These are phyloP conservation scores for Lepiota venenata DNA, from an alignment of 768 basidiomycete genomes.

Conservation along the genomic window DNA sequence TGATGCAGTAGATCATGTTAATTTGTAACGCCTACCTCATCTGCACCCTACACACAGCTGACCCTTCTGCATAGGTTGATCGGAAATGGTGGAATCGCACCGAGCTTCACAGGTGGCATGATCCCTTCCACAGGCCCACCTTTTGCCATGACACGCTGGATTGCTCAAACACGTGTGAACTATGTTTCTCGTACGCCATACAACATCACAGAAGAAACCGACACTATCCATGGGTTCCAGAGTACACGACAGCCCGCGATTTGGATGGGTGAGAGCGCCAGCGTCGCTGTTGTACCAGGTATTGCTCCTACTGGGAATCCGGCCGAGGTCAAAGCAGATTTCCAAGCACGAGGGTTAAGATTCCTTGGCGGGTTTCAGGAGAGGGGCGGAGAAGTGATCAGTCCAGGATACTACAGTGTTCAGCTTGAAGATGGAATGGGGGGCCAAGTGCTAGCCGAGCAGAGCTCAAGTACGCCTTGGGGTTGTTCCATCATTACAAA, in stretches of 20 bases:
- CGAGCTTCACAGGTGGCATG: slow-evolving; percentile 73
- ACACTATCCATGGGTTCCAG: slow-evolving; percentile 62
- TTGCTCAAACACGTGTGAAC: slow-evolving; percentile 73
- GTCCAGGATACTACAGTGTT: slow-evolving; percentile 54
- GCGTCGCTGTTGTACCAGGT: slow-evolving; percentile 60
- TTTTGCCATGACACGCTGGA: slow-evolving; percentile 85
- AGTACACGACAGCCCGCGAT: slow-evolving; percentile 83
- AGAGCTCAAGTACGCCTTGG: slow-evolving; percentile 47
- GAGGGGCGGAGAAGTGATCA: slow-evolving; percentile 51
- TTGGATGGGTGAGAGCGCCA: slow-evolving; percentile 82
- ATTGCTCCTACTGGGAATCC: slow-evolving; percentile 18
- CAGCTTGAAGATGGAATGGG: slow-evolving; percentile 50
- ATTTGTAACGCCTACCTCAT: background rate
- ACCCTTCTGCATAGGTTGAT: slow-evolving; percentile 38
- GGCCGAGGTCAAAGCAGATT: background rate
- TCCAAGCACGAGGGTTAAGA: background rate
- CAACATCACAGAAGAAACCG: slow-evolving; percentile 33
- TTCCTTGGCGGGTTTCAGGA: slow-evolving; percentile 49
- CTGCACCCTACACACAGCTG: no score
- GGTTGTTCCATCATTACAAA: background rate
- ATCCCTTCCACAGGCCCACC: slow-evolving; percentile 73
- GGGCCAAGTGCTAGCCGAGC: slow-evolving; percentile 51
- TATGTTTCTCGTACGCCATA: slow-evolving; percentile 71
- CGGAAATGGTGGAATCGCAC: slow-evolving; percentile 67
- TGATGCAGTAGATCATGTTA: slow-evolving; percentile 5